Evolutionary conservation across 2,329 filamentous ascomycete genomes (phyloP), one percentile per base, ranked within the genome.

Genomic region (Stagonosporopsis cucurbitacearum): DNA sequence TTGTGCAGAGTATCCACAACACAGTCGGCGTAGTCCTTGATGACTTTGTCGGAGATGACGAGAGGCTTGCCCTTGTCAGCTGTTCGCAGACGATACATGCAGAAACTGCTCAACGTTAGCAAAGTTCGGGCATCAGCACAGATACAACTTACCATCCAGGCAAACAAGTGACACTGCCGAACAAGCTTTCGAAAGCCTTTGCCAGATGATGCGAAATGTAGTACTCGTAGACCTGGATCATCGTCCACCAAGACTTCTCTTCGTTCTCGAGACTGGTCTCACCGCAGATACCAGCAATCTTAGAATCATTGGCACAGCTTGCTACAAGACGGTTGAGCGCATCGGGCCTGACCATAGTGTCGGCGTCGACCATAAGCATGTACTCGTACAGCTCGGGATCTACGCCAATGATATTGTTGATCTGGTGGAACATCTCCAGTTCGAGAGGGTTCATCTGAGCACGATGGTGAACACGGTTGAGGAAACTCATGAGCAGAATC

Each of bases 191-290:
- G 73, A 99, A 99, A 59, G 95, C 92, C 81, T 99, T 99, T 50
- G 95, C 84, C 75, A 99, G 80, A 78, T 99, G 90, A 82, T 99
- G 95, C 26, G 95, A 98, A 72, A 99, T 99, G 77, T 93, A 99
- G 82, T 99, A 99, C 77, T 99, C 95, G 79, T 99, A 99, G 63
- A 99, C 95, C 76, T 99, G 95, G 70, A 99, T 99, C 95, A 99
- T 99, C 12, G 95, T 99, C 91, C 92, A 96, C 92, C 93, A 98
- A 69, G 88, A 93, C 64, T 88, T 85, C 68, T 97, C 92, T 75
- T 97, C 94, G 70, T 99, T 99, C 74, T 97, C 91, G 69, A 99
- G 82, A 76, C 89, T 95, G 1, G 95, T 99, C 76, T 99, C 95
- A 73, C 95, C 95, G 75, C 95, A 99, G 59, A 98, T 97, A 78